Percentiles rank a stretch among this genome's conserved stretches.
Evolutionary conservation across 805 yeast genomes (phyloP).

Genomic region (Candida broadrunensis): DNA sequence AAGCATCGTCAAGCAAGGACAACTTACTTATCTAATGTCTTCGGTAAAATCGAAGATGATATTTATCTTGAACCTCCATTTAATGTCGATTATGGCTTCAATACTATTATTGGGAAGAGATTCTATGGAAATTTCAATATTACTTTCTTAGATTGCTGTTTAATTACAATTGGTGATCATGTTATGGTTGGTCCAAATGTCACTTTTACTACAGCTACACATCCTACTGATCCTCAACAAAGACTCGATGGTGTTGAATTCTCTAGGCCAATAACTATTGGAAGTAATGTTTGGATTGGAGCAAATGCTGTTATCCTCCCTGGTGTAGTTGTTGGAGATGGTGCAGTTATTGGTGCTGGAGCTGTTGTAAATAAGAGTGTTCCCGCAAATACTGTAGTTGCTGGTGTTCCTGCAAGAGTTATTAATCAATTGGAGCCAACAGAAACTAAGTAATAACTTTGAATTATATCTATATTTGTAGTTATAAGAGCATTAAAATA

Average conservation of each 20-base stretch:
- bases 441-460: too few relatives aligned
- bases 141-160: conserved; percentile 56
- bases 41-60: conserved; percentile 47
- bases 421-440: conserved; percentile 18
- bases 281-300: conserved; percentile 69
- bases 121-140: conserved; percentile 61
- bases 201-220: conserved; percentile 59
- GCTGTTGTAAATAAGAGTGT: conserved; percentile 59
- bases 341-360: conserved; percentile 63
- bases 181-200: conserved; percentile 65
- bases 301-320: conserved; percentile 53
- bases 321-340: conserved; percentile 59
- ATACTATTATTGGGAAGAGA: conserved; percentile 52
- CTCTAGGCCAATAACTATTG: conserved; percentile 57
- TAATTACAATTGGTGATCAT: conserved; percentile 58
- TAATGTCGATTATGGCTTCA: conserved; percentile 65
- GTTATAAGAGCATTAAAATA: too few relatives aligned
- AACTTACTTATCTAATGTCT: conserved; percentile 32
- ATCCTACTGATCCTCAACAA: conserved; percentile 50
- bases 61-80: conserved; percentile 56
- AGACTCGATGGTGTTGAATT: conserved; percentile 48
- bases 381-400: conserved; percentile 53
- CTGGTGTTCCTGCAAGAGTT: conserved; percentile 62
- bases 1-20: conserved; percentile 34
- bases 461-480: too few relatives aligned